Conservation (phyloP, 495 filamentous ascomycete genomes). For the Xylaria flabelliformis region DNA sequence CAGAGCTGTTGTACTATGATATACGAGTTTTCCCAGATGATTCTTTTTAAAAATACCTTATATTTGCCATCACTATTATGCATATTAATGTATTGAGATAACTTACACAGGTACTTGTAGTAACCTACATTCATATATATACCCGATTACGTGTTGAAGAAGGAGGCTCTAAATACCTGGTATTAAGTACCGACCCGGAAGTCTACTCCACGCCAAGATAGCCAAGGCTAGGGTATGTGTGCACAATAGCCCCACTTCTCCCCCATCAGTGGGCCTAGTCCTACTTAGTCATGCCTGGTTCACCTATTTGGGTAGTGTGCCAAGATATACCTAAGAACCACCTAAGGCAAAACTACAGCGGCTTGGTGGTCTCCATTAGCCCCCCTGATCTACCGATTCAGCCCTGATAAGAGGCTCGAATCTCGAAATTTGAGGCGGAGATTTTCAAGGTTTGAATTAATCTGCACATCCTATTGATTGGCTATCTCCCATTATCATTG, state of each 20-base stretch:
- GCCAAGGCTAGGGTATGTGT: conserved; percentile 1
- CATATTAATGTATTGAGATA: neutral
- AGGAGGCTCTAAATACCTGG: neutral
- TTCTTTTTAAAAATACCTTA: neutral
- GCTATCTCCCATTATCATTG: conserved; percentile 5
- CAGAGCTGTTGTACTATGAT: neutral
- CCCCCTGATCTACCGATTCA: conserved; percentile 24
- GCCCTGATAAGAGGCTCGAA: conserved; percentile 16
- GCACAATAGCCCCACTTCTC: no score
- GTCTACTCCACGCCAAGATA: neutral
- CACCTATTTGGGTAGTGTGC: no score
- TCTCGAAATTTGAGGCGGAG: conserved; percentile 17
- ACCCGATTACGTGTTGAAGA: neutral
- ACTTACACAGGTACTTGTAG: neutral
- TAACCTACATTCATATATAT: no score
- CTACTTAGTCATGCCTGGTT: no score
- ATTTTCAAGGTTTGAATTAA: conserved; percentile 26
- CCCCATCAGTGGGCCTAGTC: neutral
- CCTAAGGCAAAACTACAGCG: neutral
- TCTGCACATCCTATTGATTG: conserved; percentile 19
- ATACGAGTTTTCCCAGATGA: neutral
- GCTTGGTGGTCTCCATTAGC: neutral
- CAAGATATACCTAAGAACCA: neutral
- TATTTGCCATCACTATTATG: neutral
- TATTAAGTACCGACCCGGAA: no score